Conservation (phyloP, 1,284 basidiomycete species). For the Ustilago vetiveriae region DNA sequence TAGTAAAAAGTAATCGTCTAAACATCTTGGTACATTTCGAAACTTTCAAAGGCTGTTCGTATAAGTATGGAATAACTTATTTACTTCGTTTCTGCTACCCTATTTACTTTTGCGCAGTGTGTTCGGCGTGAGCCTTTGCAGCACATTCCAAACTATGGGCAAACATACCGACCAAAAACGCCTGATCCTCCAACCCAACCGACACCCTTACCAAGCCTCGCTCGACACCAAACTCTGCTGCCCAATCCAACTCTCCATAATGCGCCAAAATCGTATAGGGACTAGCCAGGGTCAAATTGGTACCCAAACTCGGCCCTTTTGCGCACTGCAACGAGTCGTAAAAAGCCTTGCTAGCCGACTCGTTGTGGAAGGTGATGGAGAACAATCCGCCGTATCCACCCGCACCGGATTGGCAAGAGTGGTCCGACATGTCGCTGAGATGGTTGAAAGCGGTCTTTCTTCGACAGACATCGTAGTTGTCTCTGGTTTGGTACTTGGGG, state of each 20-base stretch:
- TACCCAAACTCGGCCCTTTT: slow-evolving; percentile 93
- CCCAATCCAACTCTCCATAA: slow-evolving; percentile 91
- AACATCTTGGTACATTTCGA: neutral
- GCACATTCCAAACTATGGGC: slow-evolving; percentile 76
- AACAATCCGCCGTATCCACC: slow-evolving; percentile 89
- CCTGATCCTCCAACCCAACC: slow-evolving; percentile 86
- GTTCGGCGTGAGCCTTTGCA: slow-evolving; percentile 53
- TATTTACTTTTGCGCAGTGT: neutral
- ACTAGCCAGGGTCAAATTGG: slow-evolving; percentile 92
- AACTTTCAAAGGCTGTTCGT: too few relatives aligned
- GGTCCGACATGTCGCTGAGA: slow-evolving; percentile 1
- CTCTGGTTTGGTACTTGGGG: slow-evolving; percentile 79
- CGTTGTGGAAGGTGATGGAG: slow-evolving; percentile 83
- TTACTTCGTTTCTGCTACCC: too few relatives aligned
- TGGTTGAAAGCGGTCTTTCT: slow-evolving; percentile 65
- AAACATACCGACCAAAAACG: slow-evolving; percentile 75
- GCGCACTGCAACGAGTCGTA: slow-evolving; percentile 84
- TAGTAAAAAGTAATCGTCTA: slow-evolving; percentile 12
- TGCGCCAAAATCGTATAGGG: slow-evolving; percentile 95
- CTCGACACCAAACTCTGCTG: slow-evolving; percentile 85
- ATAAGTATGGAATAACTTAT: too few relatives aligned
- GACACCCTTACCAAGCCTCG: slow-evolving; percentile 84
- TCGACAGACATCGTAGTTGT: slow-evolving; percentile 79
- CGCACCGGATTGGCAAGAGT: neutral
- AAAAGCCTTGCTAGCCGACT: slow-evolving; percentile 79